Base-by-base conservation (phyloP, 441 rosid genomes). In the Populus hybrid region DNA sequence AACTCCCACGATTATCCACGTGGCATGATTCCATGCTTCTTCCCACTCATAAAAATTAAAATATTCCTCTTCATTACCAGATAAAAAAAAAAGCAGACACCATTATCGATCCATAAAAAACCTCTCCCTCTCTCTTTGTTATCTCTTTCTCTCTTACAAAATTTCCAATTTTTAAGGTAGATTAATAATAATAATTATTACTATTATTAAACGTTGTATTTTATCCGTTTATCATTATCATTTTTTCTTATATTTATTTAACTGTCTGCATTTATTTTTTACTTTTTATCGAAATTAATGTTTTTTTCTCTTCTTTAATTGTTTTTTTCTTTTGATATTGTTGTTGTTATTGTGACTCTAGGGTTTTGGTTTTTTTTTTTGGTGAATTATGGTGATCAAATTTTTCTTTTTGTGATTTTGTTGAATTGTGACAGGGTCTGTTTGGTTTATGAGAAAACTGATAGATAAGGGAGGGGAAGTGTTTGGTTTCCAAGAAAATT, bases 401-500 rank as follows among this genome's bases (percentile, higher is more conserved):
- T 0, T 53, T 18, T 53, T 18, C 8, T 53, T 53, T 53, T 16
- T 53, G 61, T 53, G 21, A 53, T 53, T 53, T 53, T 53, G 61
- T 53, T 53, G 61, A 16, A 53, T 0, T 18, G 61, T 53, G 61
- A 53, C 61, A 1, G 61, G 61, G 61, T 53, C 61, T 53, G 61
- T 53, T 53, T 53, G 61, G n/a, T 53, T 53, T 18, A 16, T 53
- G 61, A 53, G 61, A 53, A 53, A 53, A 53, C 1, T 53, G 61
- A 53, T 16, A 16, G 61, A 53, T 16, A 50, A 18, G 61, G n/a
- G 61, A 53, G 61, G 61, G n/a, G 7, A 16, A 6, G 26, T 72
- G 75, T 53, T 72, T 28, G 75, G 57, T 70, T 70, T 12, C 28
- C 11, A 42, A 26, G 75, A 72, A 72, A 38, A 21, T 70, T 70